Evolutionary conservation across 495 filamentous ascomycete genomes (phyloP).

Genomic region (Penicillium psychrofluorescens): DNA sequence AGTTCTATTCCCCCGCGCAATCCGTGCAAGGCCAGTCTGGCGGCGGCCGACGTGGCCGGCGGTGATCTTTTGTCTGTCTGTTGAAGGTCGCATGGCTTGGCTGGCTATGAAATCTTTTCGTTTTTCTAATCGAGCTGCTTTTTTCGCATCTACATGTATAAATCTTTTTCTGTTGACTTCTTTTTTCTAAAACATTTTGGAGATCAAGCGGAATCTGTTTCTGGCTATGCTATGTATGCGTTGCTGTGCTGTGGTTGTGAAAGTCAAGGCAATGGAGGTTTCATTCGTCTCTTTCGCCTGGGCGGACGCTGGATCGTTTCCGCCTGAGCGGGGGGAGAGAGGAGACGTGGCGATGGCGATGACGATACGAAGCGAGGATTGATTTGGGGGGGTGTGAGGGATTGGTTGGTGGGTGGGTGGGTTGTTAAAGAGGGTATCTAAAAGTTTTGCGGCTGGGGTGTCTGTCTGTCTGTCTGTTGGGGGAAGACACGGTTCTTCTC

Average conservation of each 20-base stretch:
- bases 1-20: constrained; percentile 42
- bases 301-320: constrained; percentile 41
- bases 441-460: constrained; percentile 4
- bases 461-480: too few relatives aligned
- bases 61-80: constrained; percentile 22
- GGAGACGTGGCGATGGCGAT: background rate
- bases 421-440: background rate
- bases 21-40: constrained; percentile 33
- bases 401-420: background rate
- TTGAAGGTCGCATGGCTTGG: background rate
- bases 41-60: constrained; percentile 37
- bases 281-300: constrained; percentile 16
- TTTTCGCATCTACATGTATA: constrained; percentile 36
- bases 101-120: constrained; percentile 3
- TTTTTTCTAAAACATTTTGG: constrained; percentile 13
- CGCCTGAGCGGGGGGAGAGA: constrained; percentile 18
- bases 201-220: constrained; percentile 28
- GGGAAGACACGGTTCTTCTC: background rate
- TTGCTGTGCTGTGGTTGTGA: too few relatives aligned
- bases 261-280: constrained; percentile 12
- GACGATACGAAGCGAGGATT: too few relatives aligned
- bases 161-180: constrained; percentile 23
- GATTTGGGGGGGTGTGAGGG: background rate
- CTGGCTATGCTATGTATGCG: background rate
- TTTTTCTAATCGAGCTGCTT: constrained; percentile 21